Conservation (phyloP, 768 basidiomycete species). For the Naganishia randhawae region DNA sequence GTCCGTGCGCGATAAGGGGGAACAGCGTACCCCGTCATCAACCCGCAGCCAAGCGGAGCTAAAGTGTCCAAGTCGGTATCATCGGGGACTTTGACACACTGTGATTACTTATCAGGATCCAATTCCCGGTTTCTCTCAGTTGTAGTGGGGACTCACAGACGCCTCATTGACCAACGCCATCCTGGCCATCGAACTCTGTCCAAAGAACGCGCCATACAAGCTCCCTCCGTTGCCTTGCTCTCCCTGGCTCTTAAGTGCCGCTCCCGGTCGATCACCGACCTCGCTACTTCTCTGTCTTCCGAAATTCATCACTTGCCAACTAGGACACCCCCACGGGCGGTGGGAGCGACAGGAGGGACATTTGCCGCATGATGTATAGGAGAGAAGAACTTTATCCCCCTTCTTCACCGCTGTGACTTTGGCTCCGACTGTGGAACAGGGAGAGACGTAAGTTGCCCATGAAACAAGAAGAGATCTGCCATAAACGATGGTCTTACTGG, state of each 20-base stretch:
- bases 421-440: neutral
- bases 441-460: neutral
- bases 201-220: slow-evolving; percentile 19
- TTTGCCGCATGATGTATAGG: slow-evolving; percentile 10
- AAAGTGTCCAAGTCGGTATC: slow-evolving; percentile 15
- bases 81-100: slow-evolving; percentile 20
- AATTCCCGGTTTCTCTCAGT: no score
- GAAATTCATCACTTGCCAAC: slow-evolving; percentile 20
- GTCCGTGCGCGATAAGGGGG: neutral
- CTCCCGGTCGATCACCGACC: neutral
- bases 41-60: slow-evolving; percentile 18
- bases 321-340: neutral
- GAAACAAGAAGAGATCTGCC: neutral
- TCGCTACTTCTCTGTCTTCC: neutral
- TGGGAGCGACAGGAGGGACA: neutral
- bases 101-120: neutral
- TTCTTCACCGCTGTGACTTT: neutral
- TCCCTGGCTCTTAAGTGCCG: neutral
- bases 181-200: slow-evolving; percentile 15
- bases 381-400: slow-evolving; percentile 22
- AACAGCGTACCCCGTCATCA: slow-evolving; percentile 19
- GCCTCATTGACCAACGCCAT: slow-evolving; percentile 19
- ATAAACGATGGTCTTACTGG: neutral
- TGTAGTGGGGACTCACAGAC: neutral
- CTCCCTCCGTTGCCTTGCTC: slow-evolving; percentile 1